Percentiles rank a stretch among this genome's conserved stretches.
Evolutionary conservation across 140 eudicot species (phyloP).

Genomic region (Senecio squalidus): DNA sequence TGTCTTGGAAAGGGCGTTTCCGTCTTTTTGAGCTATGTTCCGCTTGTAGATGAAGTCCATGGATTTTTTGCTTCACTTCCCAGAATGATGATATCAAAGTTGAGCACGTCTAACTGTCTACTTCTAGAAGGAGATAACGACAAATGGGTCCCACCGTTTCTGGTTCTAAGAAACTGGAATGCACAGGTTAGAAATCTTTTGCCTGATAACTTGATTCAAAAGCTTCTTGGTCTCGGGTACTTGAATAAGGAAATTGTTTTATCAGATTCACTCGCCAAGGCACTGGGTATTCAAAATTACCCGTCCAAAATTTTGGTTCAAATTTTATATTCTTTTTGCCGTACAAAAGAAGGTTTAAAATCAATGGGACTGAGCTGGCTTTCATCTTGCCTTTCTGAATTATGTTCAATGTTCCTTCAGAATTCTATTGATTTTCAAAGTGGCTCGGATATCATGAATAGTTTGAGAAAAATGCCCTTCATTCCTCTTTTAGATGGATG

Average conservation of each 20-base stretch:
- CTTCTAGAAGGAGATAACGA: conserved; percentile 43
- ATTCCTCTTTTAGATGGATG: conserved; percentile 74
- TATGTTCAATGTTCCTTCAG: conserved; percentile 36
- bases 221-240: conserved; percentile 84
- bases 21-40: conserved; percentile 74
- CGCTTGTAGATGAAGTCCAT: conserved; percentile 83
- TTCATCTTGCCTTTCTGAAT: conserved; percentile 57
- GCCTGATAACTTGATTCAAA: conserved; percentile 61
- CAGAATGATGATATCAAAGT: conserved; percentile 67
- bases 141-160: conserved; percentile 70
- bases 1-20: conserved; percentile 65
- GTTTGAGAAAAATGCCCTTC: conserved; percentile 51
- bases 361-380: conserved; percentile 73
- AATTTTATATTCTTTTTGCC: conserved; percentile 51
- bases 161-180: conserved; percentile 76
- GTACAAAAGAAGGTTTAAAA: conserved; percentile 42
- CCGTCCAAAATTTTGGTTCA: conserved; percentile 62
- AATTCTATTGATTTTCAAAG: conserved; percentile 14
- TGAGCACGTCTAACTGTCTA: conserved; percentile 70
- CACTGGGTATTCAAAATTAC: conserved; percentile 66
- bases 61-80: conserved; percentile 90
- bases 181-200: conserved; percentile 54
- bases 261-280: conserved; percentile 68
- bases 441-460: conserved; percentile 38
- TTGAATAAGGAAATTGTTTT: conserved; percentile 57